A percentile compares a stretch with the other conserved stretches of the same genome.
Evolutionary conservation across 768 basidiomycete genomes (phyloP).

Genomic region (Mycena epipterygia): DNA sequence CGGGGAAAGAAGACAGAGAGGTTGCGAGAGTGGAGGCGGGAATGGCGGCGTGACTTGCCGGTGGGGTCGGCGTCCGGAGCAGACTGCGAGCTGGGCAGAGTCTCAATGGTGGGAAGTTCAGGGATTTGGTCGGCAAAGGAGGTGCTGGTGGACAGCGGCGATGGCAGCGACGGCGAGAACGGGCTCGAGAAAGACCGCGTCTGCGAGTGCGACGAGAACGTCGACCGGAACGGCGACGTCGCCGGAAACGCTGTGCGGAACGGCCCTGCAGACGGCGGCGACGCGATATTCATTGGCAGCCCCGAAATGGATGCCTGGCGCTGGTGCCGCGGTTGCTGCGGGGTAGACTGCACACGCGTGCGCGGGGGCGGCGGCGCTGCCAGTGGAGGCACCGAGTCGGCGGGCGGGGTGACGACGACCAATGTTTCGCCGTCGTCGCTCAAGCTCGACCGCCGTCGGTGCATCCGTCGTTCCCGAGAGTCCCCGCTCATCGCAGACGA

Average conservation of each 20-base stretch:
- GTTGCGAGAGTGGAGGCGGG: constrained; percentile 90
- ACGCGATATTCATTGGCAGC: constrained; percentile 33
- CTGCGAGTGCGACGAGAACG: constrained; percentile 58
- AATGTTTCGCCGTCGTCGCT: constrained; percentile 33
- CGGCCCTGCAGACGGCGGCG: constrained; percentile 47
- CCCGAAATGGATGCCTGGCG: constrained; percentile 45
- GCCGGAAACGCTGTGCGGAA: constrained; percentile 47
- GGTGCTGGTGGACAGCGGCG: constrained; percentile 62
- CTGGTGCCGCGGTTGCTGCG: constrained; percentile 37
- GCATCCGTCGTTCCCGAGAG: constrained; percentile 14
- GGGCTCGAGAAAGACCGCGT: constrained; percentile 66
- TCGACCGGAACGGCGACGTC: constrained; percentile 50
- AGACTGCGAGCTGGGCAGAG: constrained; percentile 39
- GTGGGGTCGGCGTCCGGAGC: constrained; percentile 40
- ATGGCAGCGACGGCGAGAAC: constrained; percentile 63
- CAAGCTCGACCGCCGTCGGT: constrained; percentile 32
- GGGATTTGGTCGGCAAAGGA: constrained; percentile 44
- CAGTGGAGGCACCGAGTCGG: constrained; percentile 21
- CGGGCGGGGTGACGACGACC: constrained; percentile 40
- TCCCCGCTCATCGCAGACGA: constrained; percentile 21
- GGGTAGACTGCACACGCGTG: constrained; percentile 46
- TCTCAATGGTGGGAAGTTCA: neutral
- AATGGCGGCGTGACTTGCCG: constrained; percentile 60
- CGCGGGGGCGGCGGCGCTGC: constrained; percentile 37
- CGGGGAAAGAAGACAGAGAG: constrained; percentile 93